Evolutionary conservation across 495 filamentous ascomycete genomes (phyloP), one percentile per base, ranked within the genome.

Genomic region (Xylaria flabelliformis): DNA sequence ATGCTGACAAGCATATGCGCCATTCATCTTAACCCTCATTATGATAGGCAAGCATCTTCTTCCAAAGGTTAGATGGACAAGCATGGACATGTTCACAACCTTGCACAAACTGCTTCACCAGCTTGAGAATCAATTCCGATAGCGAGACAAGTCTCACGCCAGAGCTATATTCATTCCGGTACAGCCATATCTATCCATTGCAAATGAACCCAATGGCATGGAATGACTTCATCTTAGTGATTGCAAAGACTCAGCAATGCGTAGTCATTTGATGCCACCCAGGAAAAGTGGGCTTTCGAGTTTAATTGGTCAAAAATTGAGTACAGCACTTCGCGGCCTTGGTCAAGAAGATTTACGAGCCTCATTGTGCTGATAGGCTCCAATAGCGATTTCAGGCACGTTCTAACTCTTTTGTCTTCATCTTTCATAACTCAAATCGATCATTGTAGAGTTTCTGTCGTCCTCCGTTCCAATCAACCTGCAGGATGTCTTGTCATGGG

Each of bases 131-230:
- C 32, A 10, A 50, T 24, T 51, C 19, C 19, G 29, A 51, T 66
- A 32, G 34, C 36, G 50, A 53, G 48, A 56, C 64, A 67, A 42
- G 50, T 56, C n/a, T 42, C 48, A 67, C 34, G 7, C 50, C 34
- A 39, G 34, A 24, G 24, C 26, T 26, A 63, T 8, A n/a, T 48
- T 34, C 46, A 36, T 53, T 42, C 12, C 44, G 7, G 29, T 32
- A 42, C 39, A 9, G 32, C 61, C 39, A 26, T 66, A 36, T 53
- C 15, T 24, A 32, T 41, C 32, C 17, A 15, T 67, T 9, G 42
- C 32, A 12, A n/a, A 4, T 48, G 13, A 29, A 15, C 39, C 9
- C 44, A 4, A 44, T 19, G 10, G n/a, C 9, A 10, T 50, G 42
- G 42, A 65, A 65, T 65, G 42, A 8, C 13, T 53, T 53, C 19